Percentiles rank a stretch among this genome's conserved stretches.
Conservation (phyloP, 2,329 filamentous ascomycete genomes). For the Scedosporium apiospermum region DNA sequence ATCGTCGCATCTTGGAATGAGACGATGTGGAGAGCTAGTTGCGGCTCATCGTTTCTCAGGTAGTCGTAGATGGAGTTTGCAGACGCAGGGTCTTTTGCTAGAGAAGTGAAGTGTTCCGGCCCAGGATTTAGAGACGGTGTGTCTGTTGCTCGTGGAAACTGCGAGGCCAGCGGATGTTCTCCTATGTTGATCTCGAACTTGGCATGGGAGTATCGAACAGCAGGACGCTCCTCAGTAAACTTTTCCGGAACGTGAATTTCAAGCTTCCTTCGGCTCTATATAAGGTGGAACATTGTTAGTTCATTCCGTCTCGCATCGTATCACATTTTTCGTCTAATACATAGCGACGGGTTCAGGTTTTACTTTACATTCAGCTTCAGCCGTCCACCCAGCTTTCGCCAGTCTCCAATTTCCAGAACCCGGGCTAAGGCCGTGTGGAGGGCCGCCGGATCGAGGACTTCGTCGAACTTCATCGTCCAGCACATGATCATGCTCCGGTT, state of each 20-base stretch:
- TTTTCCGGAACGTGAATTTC: not conserved
- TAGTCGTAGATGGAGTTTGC: not conserved
- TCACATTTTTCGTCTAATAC: not conserved
- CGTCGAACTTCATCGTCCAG: not conserved
- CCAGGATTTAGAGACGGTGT: not conserved
- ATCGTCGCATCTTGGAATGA: not conserved
- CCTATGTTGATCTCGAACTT: not conserved
- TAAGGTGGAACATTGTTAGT: not conserved
- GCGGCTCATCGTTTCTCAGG: not conserved
- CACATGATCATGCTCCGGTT: not conserved
- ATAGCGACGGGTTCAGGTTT: not conserved
- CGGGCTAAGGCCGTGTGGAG: not conserved
- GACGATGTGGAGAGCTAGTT: not conserved
- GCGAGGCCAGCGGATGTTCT: not conserved
- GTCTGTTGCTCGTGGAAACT: not conserved
- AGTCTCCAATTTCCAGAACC: not conserved
- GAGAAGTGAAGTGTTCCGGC: not conserved
- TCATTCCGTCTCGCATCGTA: not conserved
- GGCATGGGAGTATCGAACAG: not conserved
- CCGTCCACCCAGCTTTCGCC: not conserved
- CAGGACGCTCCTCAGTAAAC: not conserved
- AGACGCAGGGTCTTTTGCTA: not conserved
- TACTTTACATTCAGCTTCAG: not conserved
- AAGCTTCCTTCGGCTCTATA: not conserved
- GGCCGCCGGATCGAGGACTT: not conserved